Base-by-base conservation (phyloP, 192 early-diverging fungal genomes). In the Dispira simplex region DNA sequence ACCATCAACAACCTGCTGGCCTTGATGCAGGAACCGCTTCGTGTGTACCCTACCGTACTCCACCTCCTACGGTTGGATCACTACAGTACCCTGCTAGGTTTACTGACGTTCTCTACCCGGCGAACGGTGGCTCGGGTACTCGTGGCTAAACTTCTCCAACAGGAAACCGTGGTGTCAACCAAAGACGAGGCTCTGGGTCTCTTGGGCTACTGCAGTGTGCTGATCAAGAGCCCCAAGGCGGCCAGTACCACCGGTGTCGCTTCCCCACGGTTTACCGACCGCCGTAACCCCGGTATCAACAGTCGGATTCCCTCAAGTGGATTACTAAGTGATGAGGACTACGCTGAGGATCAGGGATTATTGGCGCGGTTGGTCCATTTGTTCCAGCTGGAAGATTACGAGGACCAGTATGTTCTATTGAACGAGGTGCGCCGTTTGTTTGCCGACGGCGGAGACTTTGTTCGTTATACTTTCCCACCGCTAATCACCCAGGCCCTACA, bases 381-480 rank as follows among this genome's bases (percentile, higher is more conserved):
- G 66, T 80, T 90, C 65, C 75, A 75, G 63, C 80, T 78, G 23
- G 81, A 79, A 11, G 84, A 91, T 64, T 77, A 82, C 11, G 87
- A 91, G 46, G 76, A 81, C 39, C 93, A 96, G 69, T 85, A 93
- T 63, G 74, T 87, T 73, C 80, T 96, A 44, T 71, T 98, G 47
- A 83, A 85, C 2, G 80, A 90, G 16, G 87, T 87, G 11, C 78
- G 90, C 45, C 88, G 92, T 58, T 86, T 92, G 63, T 86, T 99
- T 52, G 83, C 81, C 1, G 87, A 93, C 66, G 91, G 97, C 63
- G 95, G 91, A 46, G 84, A 91, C 64, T 85, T 94, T 53, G 87
- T 97, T 60, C 80, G 85, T 47, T 97, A 91, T 66, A 95, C 95
- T 44, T 86, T 96, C 68, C 92, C 94, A 20, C 83, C 97, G 11